Evolutionary conservation across 805 yeast genomes (phyloP), one percentile per base, ranked within the genome.

Genomic region (Cyberlindnera japonica): DNA sequence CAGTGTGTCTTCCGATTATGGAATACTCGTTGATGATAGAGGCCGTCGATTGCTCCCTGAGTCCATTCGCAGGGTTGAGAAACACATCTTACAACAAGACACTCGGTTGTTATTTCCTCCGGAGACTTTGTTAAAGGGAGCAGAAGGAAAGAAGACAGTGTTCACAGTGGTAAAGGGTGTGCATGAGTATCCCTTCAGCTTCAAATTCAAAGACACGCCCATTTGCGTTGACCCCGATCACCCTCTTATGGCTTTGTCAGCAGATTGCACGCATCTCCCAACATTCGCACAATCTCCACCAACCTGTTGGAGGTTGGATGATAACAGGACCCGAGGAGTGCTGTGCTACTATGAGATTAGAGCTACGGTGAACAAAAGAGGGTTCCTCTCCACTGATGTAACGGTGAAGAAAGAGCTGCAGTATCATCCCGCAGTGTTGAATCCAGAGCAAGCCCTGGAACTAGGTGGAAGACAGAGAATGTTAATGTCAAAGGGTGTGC

Each of bases 101-200:
- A 17, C 20, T 3, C 19, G 12, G 22, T 5, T 29, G 23, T 17
- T 36, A 11, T 36, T 36, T 23, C 39, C 39, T 9, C 39, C 39
- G 16, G 24, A 19, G 15, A 16, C 16, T 11, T 5, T 24, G 14
- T 10, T 6, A 7, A 6, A 19, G n/a, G 22, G 4, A 7, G 18
- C 8, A 6, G 13, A 19, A 12, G 12, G 29, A 13, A 28, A 27
- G 23, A 35, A 35, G 32, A 18, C 39, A 3, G 16, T 29, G 13
- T 36, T 36, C 34, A 36, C 18, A 18, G 11, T 36, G 13, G 20
- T 29, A 4, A 20, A 20, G 12, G 39, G 39, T 16, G 20, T 28
- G 10, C 39, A 36, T 18, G 39, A 21, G 34, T 36, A 29, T 23
- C 39, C 39, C 13, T 36, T 36, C 39, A 28, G 15, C 10, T 28